A percentile compares a stretch with the other conserved stretches of the same genome.
Evolutionary conservation across 306 rosid species (phyloP).

Genomic region (Quercus engelmannii): DNA sequence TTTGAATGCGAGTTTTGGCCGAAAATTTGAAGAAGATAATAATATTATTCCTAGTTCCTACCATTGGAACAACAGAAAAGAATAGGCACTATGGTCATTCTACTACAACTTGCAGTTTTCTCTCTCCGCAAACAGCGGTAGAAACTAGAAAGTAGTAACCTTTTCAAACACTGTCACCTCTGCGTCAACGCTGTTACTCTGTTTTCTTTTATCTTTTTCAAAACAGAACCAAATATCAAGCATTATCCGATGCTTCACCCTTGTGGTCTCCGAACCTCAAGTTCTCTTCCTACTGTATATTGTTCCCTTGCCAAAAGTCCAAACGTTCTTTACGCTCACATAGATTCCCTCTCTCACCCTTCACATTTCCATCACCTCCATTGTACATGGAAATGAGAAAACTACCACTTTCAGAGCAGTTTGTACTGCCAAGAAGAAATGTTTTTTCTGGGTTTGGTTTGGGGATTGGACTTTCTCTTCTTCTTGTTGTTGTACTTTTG

Average conservation of each 20-base stretch:
- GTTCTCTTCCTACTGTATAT: background rate
- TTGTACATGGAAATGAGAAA: constrained; percentile 56
- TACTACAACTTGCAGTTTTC: background rate
- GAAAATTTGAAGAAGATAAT: background rate
- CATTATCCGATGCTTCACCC: background rate
- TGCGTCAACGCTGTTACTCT: background rate
- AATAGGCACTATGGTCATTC: background rate
- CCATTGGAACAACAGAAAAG: background rate
- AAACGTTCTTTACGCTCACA: background rate
- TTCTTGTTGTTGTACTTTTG: constrained; percentile 38
- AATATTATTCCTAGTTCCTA: too few species aligned
- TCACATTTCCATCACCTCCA: background rate
- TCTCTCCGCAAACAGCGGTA: background rate
- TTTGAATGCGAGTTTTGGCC: background rate
- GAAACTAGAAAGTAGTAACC: background rate
- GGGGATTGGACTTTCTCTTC: constrained; percentile 52
- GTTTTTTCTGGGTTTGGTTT: constrained; percentile 67
- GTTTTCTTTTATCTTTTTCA: background rate
- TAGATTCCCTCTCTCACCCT: background rate
- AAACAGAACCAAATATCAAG: background rate
- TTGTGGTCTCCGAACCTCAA: background rate
- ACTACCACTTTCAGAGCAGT: constrained; percentile 42
- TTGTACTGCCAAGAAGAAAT: constrained; percentile 47
- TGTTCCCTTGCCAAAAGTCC: background rate
- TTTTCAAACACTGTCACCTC: background rate